Conservation (phyloP, 495 filamentous ascomycete species). For the Annulohypoxylon stygium region DNA sequence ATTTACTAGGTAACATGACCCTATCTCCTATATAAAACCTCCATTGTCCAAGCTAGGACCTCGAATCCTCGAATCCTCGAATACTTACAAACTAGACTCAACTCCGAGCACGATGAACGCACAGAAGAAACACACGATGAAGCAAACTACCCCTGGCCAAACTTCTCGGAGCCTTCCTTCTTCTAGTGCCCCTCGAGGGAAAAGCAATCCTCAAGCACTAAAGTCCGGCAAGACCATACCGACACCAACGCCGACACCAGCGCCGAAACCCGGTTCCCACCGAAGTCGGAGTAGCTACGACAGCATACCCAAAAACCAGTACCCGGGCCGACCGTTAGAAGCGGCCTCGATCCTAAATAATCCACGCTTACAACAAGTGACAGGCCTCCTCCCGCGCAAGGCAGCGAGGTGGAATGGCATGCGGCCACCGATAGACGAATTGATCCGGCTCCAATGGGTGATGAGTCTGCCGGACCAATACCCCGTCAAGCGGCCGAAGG, state of each 20-base stretch:
- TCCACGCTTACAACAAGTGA: slow-evolving; percentile 43
- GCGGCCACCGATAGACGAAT: slow-evolving; percentile 26
- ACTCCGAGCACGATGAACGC: slow-evolving; percentile 9
- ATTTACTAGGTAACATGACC: neutral
- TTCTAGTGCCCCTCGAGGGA: slow-evolving; percentile 7
- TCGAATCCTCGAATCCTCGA: neutral
- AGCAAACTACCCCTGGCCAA: neutral
- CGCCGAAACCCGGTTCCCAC: neutral
- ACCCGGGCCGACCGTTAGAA: slow-evolving; percentile 26
- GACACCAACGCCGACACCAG: neutral
- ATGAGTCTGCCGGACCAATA: slow-evolving; percentile 36
- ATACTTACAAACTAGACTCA: neutral
- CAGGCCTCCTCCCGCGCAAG: slow-evolving; percentile 40
- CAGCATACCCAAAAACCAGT: neutral
- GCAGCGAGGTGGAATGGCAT: slow-evolving; percentile 22
- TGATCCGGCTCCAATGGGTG: slow-evolving; percentile 35
- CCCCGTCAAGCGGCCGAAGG: slow-evolving; percentile 39
- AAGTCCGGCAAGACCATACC: slow-evolving; percentile 6
- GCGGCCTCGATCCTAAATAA: slow-evolving; percentile 35
- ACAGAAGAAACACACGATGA: slow-evolving; percentile 11
- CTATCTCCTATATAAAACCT: neutral
- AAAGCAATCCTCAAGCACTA: neutral
- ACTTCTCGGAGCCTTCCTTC: neutral
- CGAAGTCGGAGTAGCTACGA: neutral
- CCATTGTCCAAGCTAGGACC: neutral